These are phyloP conservation scores for Waitea zeae DNA, from an alignment of 1,284 basidiomycete species.

Conservation along the genomic window DNA sequence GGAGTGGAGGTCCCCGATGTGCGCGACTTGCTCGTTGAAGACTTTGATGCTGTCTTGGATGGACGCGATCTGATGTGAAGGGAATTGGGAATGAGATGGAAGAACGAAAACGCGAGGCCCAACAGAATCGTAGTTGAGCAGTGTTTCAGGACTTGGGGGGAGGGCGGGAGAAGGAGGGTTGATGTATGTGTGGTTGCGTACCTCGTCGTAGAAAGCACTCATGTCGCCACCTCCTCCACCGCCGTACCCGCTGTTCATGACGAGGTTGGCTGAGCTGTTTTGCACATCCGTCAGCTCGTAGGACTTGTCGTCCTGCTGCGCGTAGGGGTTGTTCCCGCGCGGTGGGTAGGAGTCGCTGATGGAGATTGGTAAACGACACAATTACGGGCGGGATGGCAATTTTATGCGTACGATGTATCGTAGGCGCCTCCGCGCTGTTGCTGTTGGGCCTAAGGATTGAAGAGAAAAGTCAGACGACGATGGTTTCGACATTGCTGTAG, in stretches of 20 bases:
- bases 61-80: conserved; percentile 35
- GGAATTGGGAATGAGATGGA: too few species aligned
- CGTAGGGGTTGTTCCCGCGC: conserved; percentile 41
- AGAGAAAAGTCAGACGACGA: conserved; percentile 2
- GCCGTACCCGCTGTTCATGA: conserved; percentile 11
- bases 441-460: conserved; percentile 22
- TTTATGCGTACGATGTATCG: conserved; percentile 27
- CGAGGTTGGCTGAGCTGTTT: conserved; percentile 35
- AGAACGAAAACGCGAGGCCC: neutral
- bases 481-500: conserved; percentile 3
- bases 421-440: conserved; percentile 40
- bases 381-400: conserved; percentile 1
- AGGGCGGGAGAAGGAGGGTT: too few species aligned
- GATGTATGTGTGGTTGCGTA: too few species aligned
- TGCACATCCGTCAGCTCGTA: conserved; percentile 59
- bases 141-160: too few species aligned
- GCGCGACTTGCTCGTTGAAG: conserved; percentile 55
- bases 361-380: conserved; percentile 4
- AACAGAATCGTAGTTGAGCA: conserved; percentile 1
- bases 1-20: conserved; percentile 57
- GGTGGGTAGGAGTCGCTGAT: conserved; percentile 42
- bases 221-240: conserved; percentile 30
- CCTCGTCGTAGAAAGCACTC: conserved; percentile 62
- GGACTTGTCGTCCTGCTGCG: conserved; percentile 40
- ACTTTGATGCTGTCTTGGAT: conserved; percentile 54